phyloP scores from a whole-genome alignment of 73 alveolate genomes.

The Tetrahymena malaccensis region DNA sequence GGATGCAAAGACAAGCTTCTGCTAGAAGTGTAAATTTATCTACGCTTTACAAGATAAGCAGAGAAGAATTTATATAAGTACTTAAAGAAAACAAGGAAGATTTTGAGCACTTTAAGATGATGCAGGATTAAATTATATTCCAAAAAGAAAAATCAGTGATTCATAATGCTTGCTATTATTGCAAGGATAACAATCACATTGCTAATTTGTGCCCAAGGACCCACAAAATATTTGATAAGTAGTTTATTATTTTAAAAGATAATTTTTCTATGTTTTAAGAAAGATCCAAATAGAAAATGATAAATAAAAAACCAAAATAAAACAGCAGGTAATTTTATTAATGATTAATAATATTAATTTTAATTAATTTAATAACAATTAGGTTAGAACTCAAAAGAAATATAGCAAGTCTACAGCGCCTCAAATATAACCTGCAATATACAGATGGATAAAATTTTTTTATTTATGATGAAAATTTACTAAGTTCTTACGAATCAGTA shows the following conservation, averaged over 20 bases:
- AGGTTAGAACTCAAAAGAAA: no score
- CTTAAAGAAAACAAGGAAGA: constrained; percentile 7
- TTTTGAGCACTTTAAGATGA: constrained; percentile 1
- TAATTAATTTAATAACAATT: no score
- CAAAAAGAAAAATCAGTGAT: neutral
- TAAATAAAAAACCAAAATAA: no score
- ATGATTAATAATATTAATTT: no score
- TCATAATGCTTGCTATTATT: neutral
- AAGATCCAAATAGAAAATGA: neutral
- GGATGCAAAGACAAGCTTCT: neutral
- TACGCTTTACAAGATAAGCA: neutral
- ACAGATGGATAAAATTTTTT: no score
- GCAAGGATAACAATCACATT: neutral
- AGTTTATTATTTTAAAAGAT: neutral
- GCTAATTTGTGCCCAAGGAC: neutral
- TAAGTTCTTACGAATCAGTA: no score
- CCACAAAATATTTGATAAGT: neutral
- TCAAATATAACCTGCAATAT: no score
- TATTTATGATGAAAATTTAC: no score
- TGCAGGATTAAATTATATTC: neutral
- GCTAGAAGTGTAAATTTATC: constrained; percentile 13
- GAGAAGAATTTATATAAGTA: neutral
- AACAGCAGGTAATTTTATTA: neutral
- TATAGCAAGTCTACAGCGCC: no score
- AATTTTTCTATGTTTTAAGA: neutral